Evolutionary conservation across 768 basidiomycete genomes (phyloP).

Genomic region (Tulasnella sp.): DNA sequence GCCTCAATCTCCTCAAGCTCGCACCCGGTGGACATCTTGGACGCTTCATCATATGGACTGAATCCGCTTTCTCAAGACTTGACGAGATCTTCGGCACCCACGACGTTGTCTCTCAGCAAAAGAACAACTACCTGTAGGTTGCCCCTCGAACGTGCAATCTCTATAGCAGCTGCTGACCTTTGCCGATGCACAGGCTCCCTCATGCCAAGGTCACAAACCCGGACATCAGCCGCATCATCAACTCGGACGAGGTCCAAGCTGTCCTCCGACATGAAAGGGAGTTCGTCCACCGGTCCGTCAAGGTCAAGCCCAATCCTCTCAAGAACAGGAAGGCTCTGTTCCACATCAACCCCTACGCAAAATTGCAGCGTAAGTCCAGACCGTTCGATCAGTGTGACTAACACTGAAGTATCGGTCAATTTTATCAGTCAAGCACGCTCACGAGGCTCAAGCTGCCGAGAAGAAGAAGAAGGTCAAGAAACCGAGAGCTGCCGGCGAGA

Average conservation of each 20-base stretch:
- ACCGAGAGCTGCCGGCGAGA: constrained; percentile 53
- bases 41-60: constrained; percentile 99
- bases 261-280: constrained; percentile 58
- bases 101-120: constrained; percentile 72
- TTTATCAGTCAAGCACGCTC: constrained; percentile 50
- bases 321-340: constrained; percentile 88
- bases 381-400: constrained; percentile 26
- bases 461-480: constrained; percentile 57
- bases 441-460: constrained; percentile 43
- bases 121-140: constrained; percentile 79
- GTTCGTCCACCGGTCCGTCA: constrained; percentile 65
- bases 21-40: constrained; percentile 99
- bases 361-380: constrained; percentile 79
- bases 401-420: neutral
- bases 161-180: neutral
- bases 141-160: neutral
- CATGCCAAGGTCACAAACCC: constrained; percentile 94
- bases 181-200: constrained; percentile 52
- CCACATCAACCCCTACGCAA: constrained; percentile 98
- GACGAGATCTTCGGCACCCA: constrained; percentile 95
- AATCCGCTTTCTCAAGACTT: constrained; percentile 81
- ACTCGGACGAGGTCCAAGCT: constrained; percentile 96
- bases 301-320: constrained; percentile 87
- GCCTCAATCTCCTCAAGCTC: constrained; percentile 95
- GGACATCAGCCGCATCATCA: constrained; percentile 94